phyloP scores from a whole-genome alignment of 2,329 filamentous ascomycete genomes.

The Aureobasidium namibiae region DNA sequence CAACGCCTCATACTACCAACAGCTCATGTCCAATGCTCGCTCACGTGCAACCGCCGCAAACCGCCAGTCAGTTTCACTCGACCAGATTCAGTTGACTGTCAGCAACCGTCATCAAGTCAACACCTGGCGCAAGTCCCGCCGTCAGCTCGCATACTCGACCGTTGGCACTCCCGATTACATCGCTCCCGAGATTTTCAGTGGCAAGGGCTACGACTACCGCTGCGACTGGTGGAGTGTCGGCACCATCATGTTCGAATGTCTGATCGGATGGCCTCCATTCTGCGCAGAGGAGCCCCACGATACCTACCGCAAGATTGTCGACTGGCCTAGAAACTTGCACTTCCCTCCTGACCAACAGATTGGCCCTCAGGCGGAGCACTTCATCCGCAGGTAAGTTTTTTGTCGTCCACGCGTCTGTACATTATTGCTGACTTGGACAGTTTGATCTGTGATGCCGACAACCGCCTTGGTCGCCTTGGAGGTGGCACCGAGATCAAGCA shows the following conservation, averaged over 20 bases:
- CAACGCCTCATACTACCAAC: constrained; percentile 97
- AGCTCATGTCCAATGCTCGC: constrained; percentile 62
- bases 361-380: constrained; percentile 78
- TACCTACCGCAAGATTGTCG: constrained; percentile 98
- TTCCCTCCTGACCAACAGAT: constrained; percentile 94
- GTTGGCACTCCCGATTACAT: constrained; percentile 98
- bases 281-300: constrained; percentile 96
- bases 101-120: constrained; percentile 98
- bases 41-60: constrained; percentile 48
- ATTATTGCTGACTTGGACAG: constrained; percentile 36
- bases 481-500: constrained; percentile 88
- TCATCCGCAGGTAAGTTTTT: constrained; percentile 71
- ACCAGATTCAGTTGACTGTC: constrained; percentile 96
- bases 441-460: constrained; percentile 87
- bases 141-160: constrained; percentile 95
- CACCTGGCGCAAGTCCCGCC: constrained; percentile 92
- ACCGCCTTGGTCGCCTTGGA: constrained; percentile 73
- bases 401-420: neutral
- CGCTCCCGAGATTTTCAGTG: constrained; percentile 94
- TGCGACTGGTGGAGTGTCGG: constrained; percentile 99
- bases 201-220: constrained; percentile 89
- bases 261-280: constrained; percentile 98
- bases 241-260: constrained; percentile 98
- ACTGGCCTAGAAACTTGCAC: constrained; percentile 91
- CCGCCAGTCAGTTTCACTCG: constrained; percentile 87